Conservation (phyloP, 352 stramenopile species). For the Phytophthora pistaciae region DNA sequence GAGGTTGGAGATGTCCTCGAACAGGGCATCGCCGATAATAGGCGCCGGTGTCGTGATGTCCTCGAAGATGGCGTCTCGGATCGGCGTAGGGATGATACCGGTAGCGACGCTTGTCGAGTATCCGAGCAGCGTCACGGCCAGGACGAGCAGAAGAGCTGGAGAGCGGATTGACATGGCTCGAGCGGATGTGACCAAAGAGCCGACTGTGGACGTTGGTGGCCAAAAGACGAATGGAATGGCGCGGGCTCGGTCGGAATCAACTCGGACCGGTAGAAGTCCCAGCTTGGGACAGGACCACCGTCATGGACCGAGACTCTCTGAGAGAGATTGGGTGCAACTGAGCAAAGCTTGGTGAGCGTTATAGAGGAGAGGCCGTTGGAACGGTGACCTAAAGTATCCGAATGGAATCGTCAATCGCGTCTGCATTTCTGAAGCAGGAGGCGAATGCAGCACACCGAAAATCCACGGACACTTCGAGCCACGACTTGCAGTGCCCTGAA, state of each 20-base stretch:
- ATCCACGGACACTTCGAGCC: not conserved
- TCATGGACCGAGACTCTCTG: not conserved
- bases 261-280: not conserved
- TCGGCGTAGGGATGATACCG: slow-evolving; percentile 24
- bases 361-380: slow-evolving; percentile 25
- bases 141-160: slow-evolving; percentile 6
- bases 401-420: slow-evolving; percentile 19
- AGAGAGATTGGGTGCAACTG: slow-evolving; percentile 5
- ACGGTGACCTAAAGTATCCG: slow-evolving; percentile 14
- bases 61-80: slow-evolving; percentile 30
- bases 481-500: slow-evolving; percentile 1
- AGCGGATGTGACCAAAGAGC: not conserved
- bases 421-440: not conserved
- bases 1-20: slow-evolving; percentile 17
- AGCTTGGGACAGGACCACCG: not conserved
- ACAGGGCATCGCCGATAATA: slow-evolving; percentile 31
- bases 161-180: slow-evolving; percentile 14
- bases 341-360: slow-evolving; percentile 35
- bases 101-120: slow-evolving; percentile 14
- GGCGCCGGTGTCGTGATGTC: slow-evolving; percentile 23
- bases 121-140: slow-evolving; percentile 19
- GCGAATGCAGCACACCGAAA: slow-evolving; percentile 15
- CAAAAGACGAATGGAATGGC: slow-evolving; percentile 36
- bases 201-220: slow-evolving; percentile 2
- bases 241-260: not conserved